Evolutionary conservation across 1,284 basidiomycete species (phyloP), one percentile per base, ranked within the genome.

Genomic region (Pyrrhoderma noxium): DNA sequence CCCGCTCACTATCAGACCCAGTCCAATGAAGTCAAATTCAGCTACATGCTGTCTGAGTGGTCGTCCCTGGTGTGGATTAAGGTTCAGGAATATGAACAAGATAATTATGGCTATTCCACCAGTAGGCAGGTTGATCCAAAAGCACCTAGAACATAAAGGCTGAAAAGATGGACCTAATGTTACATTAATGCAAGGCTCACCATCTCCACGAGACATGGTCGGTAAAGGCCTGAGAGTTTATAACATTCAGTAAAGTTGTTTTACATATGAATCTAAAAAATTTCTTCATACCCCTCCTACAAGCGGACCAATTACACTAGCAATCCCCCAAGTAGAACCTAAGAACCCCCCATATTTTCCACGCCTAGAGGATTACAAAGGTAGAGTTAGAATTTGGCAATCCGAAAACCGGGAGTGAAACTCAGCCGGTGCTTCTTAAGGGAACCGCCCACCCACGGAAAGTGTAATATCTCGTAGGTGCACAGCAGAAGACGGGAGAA

Each of bases 251-350:
- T 31, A 45, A 13, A 14, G 38, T 38, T 36, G 25, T 5, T 31
- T 31, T 11, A 11, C 16, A 49, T 16, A 22, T 21, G 27, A 31
- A 9, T 49, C 2, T 36, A 23, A 21, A 25, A 31, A 38, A 22
- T 19, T 8, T 2, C 11, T 19, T 67, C 80, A 68, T 62, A 84
- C 82, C 57, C 84, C 85, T 51, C 85, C 84, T 4, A 87, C 67
- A 3, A 91, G 68, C 2, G 89, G 89, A 0, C 90, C 89, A 7
- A 88, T 65, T 23, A 90, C 85, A 58, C 84, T 82, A 39, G 83
- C 84, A 58, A 90, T 75, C 3, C 89, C 89, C 82, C 86, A 93
- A 0, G 85, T 85, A 1, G 84, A 80, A 44, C 89, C 89, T 44
- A 91, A 72, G 1, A 80, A 65, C 3, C 87, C 85, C 8, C 78